phyloP scores from a whole-genome alignment of 345 rosid species.

The Luvunga scandens region DNA sequence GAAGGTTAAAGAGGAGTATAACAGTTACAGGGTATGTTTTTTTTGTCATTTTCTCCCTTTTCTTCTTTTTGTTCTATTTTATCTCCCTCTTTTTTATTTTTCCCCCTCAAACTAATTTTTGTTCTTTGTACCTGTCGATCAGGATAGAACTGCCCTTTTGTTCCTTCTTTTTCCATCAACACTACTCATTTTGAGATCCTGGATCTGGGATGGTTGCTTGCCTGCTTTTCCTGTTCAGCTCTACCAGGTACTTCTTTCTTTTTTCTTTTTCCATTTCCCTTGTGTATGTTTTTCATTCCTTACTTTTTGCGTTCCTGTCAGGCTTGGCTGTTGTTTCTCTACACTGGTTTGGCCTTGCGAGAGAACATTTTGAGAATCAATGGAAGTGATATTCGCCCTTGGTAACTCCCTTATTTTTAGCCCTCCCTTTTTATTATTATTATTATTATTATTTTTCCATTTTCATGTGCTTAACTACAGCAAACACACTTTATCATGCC shows the following conservation, averaged over 20 bases:
- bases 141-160: conserved; percentile 94
- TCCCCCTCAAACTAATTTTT: neutral
- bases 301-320: conserved; percentile 20
- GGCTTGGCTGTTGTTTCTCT: conserved; percentile 96
- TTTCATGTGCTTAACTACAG: neutral
- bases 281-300: neutral
- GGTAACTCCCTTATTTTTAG: conserved; percentile 41
- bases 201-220: conserved; percentile 88
- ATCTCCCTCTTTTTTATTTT: too few relatives aligned
- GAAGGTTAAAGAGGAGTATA: conserved; percentile 98
- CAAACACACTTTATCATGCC: neutral
- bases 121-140: conserved; percentile 29
- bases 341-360: conserved; percentile 91
- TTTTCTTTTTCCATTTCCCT: neutral
- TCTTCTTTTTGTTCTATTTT: neutral
- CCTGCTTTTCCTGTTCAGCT: conserved; percentile 96
- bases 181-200: conserved; percentile 71
- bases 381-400: conserved; percentile 98
- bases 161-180: conserved; percentile 84
- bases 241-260: conserved; percentile 55
- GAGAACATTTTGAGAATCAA: conserved; percentile 92
- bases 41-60: neutral
- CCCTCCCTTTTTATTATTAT: too few relatives aligned
- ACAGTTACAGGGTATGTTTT: conserved; percentile 70
- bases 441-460: neutral